Evolutionary conservation across 208 protist species (phyloP).

Genomic region (Wallacemonas sp.): DNA sequence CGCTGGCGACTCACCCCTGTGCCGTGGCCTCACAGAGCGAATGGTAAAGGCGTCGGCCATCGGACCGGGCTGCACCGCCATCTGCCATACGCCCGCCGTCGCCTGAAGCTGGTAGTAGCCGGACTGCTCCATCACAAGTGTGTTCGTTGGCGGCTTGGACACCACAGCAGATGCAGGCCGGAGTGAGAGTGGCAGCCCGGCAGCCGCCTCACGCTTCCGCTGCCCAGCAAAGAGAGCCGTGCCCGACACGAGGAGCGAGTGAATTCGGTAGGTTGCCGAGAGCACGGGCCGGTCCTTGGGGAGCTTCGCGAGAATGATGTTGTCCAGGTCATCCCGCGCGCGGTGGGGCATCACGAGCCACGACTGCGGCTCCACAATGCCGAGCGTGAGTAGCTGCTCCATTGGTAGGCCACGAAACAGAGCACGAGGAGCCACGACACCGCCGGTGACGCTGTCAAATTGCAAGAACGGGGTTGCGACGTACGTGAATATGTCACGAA

Average conservation of each 20-base stretch:
- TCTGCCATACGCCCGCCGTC: conserved; percentile 84
- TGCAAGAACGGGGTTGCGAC: conserved; percentile 54
- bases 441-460: conserved; percentile 75
- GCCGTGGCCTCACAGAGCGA: conserved; percentile 23
- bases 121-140: conserved; percentile 96
- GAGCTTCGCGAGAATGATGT: conserved; percentile 90
- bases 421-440: conserved; percentile 50
- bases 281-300: conserved; percentile 38
- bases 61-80: conserved; percentile 69
- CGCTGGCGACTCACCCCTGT: too few relatives aligned
- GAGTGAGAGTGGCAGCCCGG: conserved; percentile 86
- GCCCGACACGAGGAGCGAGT: conserved; percentile 89
- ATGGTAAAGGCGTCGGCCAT: conserved; percentile 65
- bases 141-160: conserved; percentile 65
- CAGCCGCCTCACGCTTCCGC: conserved; percentile 21
- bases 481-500: conserved; percentile 93
- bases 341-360: conserved; percentile 86
- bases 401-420: conserved; percentile 56
- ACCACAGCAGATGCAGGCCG: conserved; percentile 15
- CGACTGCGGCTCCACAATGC: conserved; percentile 87
- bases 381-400: conserved; percentile 66
- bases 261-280: conserved; percentile 84
- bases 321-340: conserved; percentile 94
- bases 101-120: conserved; percentile 98
- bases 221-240: conserved; percentile 31